These are phyloP conservation scores for Thamnidium elegans DNA, from an alignment of 192 early-diverging fungal genomes.

Conservation along the genomic window DNA sequence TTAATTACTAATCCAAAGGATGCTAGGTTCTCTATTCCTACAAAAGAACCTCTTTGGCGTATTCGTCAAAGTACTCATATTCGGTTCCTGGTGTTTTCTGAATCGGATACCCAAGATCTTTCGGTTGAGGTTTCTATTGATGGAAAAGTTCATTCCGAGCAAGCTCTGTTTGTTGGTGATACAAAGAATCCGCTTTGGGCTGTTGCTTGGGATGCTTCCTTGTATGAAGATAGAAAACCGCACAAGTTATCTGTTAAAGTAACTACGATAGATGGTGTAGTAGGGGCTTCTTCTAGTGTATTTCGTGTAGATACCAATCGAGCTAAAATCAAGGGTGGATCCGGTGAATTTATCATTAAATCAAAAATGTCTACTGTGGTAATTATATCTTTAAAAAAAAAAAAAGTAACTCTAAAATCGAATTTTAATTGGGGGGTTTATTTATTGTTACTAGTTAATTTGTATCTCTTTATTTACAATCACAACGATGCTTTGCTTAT, in stretches of 20 bases:
- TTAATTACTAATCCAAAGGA: constrained; percentile 90
- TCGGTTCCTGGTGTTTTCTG: constrained; percentile 74
- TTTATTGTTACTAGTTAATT: not conserved
- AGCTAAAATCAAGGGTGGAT: constrained; percentile 59
- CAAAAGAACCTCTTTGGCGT: constrained; percentile 65
- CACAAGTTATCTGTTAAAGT: constrained; percentile 65
- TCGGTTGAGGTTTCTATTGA: constrained; percentile 51
- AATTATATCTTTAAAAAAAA: no score
- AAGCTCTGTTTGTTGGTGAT: constrained; percentile 35
- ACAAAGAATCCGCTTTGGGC: constrained; percentile 71
- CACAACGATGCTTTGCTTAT: not conserved
- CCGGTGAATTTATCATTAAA: constrained; percentile 71
- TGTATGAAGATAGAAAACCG: constrained; percentile 62
- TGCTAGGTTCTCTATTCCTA: constrained; percentile 66
- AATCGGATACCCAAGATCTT: constrained; percentile 38
- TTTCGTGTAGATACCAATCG: constrained; percentile 69
- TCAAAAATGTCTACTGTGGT: constrained; percentile 56
- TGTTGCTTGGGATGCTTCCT: constrained; percentile 63
- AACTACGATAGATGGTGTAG: constrained; percentile 51
- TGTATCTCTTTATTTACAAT: not conserved
- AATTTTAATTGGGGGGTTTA: no score
- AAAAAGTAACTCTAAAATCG: no score
- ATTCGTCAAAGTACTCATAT: constrained; percentile 68
- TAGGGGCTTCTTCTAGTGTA: constrained; percentile 41
- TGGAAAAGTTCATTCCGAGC: constrained; percentile 40